A percentile compares a stretch with the other conserved stretches of the same genome.
phyloP scores from a whole-genome alignment of 176 grass and related monocot genomes.

The Cenchrus americanus region DNA sequence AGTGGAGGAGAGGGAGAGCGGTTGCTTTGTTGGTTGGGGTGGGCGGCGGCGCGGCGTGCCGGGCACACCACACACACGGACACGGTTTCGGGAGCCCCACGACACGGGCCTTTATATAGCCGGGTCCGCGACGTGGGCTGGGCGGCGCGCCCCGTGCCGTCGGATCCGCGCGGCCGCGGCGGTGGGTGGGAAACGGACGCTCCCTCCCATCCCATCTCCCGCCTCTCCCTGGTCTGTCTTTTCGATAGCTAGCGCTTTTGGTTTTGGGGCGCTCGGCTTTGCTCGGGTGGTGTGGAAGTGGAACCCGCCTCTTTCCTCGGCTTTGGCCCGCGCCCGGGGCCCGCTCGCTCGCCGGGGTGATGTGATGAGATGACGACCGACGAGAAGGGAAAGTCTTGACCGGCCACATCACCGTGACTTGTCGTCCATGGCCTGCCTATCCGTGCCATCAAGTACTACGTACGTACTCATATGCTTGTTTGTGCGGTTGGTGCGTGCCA shows the following conservation, averaged over 20 bases:
- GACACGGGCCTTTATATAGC: neutral
- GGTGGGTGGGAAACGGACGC: neutral
- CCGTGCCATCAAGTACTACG: no score
- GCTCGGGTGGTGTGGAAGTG: neutral
- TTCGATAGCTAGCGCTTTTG: neutral
- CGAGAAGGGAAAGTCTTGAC: neutral
- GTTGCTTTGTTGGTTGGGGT: no score
- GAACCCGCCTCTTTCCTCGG: neutral
- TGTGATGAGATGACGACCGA: neutral
- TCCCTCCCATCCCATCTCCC: no score
- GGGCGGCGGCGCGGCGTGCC: neutral
- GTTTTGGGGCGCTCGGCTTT: neutral
- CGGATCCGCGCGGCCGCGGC: neutral
- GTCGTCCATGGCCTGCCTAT: no score
- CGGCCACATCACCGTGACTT: no score
- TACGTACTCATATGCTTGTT: no score
- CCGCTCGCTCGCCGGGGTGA: neutral
- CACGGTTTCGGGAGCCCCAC: no score
- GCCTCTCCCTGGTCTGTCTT: neutral
- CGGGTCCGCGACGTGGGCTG: slow-evolving; percentile 1
- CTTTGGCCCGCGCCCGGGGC: no score
- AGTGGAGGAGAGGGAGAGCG: neutral
- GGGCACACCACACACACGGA: neutral
- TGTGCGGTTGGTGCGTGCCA: neutral
- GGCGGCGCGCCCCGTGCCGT: neutral